Evolutionary conservation across 1,139 yeast species (phyloP), one percentile per base, ranked within the genome.

Genomic region (Nakaseomyces kungkrabaensis): DNA sequence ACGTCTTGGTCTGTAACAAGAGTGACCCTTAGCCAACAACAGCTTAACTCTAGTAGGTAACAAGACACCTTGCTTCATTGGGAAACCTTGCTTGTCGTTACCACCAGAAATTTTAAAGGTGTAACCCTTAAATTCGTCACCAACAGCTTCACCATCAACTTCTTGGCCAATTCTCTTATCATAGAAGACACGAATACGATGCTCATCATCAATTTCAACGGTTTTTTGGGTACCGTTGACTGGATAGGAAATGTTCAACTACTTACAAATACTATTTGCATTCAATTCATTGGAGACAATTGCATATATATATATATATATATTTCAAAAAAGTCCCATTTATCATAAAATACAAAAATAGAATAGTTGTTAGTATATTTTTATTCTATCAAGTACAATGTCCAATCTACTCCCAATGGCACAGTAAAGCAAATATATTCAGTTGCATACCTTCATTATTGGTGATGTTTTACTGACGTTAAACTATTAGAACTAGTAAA

Each of bases 71-170:
- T 92, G 98, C 78, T 89, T 90, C 98, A 94, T 92, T 79, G 98
- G 97, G 96, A 92, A 92, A 81, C 98, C 98, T 82, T 92, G 98
- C 81, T 92, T 92, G 81, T 92, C 98, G 85, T 92, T 92, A 85
- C 98, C 98, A 73, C 98, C 98, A 67, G 97, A 79, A 76, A 92
- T 90, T 82, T 83, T 92, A 87, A 92, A 90, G 73, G 89, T 76
- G 90, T 92, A 92, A 71, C 98, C 98, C 79, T 89, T 90, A 94
- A 90, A 90, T 79, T 90, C 97, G 70, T 94, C 98, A 71, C 96
- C 95, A 69, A 92, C 85, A 63, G 88, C 77, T 78, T 92, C 98
- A 77, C 97, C 98, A 72, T 89, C 96, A 72, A 92, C 96, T 79
- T 92, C 98, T 80, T 89, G 97, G 71, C 98, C 98, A 85, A 92